These are phyloP conservation scores for Venturia oleaginea DNA, from an alignment of 2,329 filamentous ascomycete species.

Conservation along the genomic window DNA sequence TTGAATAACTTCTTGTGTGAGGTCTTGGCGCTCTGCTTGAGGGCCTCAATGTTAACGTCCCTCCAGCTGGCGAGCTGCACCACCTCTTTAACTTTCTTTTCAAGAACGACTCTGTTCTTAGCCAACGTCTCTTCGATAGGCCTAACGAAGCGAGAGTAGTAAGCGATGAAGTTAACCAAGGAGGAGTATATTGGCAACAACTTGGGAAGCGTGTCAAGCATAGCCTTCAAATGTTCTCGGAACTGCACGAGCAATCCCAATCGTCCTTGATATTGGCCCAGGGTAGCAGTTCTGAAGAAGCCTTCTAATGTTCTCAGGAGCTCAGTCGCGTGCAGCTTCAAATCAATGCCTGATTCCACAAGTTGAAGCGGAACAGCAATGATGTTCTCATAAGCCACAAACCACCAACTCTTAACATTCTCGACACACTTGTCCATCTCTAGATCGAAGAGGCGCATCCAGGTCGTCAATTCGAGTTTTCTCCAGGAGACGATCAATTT, in stretches of 20 bases:
- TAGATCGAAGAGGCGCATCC: slow-evolving; percentile 79
- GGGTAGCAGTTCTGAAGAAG: slow-evolving; percentile 69
- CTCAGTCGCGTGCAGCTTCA: slow-evolving; percentile 55
- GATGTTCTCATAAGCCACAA: slow-evolving; percentile 85
- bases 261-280: slow-evolving; percentile 72
- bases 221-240: slow-evolving; percentile 54
- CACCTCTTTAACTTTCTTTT: slow-evolving; percentile 90
- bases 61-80: slow-evolving; percentile 94
- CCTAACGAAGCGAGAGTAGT: slow-evolving; percentile 63
- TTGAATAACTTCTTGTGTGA: slow-evolving; percentile 91
- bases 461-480: slow-evolving; percentile 82
- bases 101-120: slow-evolving; percentile 63
- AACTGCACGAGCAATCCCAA: slow-evolving; percentile 58
- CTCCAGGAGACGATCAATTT: slow-evolving; percentile 80
- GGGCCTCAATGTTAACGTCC: slow-evolving; percentile 85
- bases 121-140: slow-evolving; percentile 55
- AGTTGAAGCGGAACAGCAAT: slow-evolving; percentile 66
- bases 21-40: slow-evolving; percentile 79
- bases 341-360: slow-evolving; percentile 46
- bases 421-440: slow-evolving; percentile 68
- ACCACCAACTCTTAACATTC: slow-evolving; percentile 89
- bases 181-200: slow-evolving; percentile 52
- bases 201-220: slow-evolving; percentile 43
- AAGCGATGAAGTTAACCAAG: slow-evolving; percentile 65
- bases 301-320: slow-evolving; percentile 67